phyloP scores from a whole-genome alignment of 2,329 filamentous ascomycete species.

The Nemania sp. region DNA sequence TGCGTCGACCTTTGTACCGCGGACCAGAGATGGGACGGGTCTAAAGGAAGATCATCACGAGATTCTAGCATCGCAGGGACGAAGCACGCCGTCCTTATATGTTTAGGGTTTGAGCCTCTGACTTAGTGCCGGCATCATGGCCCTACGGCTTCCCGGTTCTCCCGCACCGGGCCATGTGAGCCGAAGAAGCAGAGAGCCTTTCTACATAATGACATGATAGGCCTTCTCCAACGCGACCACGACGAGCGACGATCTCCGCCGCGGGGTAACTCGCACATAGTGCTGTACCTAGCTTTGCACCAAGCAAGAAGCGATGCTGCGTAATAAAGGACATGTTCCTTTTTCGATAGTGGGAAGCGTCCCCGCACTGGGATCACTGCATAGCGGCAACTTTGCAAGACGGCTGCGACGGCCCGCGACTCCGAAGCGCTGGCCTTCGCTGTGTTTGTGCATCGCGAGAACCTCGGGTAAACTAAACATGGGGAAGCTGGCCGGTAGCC shows the following conservation, averaged over 20 bases:
- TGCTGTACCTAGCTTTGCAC: conserved; percentile 30
- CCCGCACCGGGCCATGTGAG: conserved; percentile 56
- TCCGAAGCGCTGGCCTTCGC: conserved; percentile 27
- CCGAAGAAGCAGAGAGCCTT: conserved; percentile 47
- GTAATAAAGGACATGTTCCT: conserved; percentile 2
- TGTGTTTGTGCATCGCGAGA: conserved; percentile 21
- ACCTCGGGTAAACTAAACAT: conserved; percentile 32
- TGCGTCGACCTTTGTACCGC: conserved; percentile 13
- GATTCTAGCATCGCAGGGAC: conserved; percentile 6
- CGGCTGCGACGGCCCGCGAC: conserved; percentile 38
- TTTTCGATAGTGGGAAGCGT: background rate
- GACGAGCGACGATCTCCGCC: conserved; percentile 37
- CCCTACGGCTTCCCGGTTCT: conserved; percentile 42
- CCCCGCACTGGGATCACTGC: conserved; percentile 33
- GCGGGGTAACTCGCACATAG: conserved; percentile 38
- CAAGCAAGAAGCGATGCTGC: conserved; percentile 2
- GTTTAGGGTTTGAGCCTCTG: background rate
- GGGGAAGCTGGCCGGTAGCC: conserved; percentile 30
- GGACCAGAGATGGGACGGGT: conserved; percentile 14
- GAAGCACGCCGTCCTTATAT: conserved; percentile 20
- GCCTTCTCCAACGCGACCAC: conserved; percentile 34
- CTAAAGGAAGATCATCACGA: conserved; percentile 11
- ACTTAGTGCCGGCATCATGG: conserved; percentile 2
- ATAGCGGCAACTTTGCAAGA: conserved; percentile 35
- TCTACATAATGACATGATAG: conserved; percentile 28